Evolutionary conservation across 2,329 filamentous ascomycete genomes (phyloP).

Genomic region (Aspergillus aculeatus): DNA sequence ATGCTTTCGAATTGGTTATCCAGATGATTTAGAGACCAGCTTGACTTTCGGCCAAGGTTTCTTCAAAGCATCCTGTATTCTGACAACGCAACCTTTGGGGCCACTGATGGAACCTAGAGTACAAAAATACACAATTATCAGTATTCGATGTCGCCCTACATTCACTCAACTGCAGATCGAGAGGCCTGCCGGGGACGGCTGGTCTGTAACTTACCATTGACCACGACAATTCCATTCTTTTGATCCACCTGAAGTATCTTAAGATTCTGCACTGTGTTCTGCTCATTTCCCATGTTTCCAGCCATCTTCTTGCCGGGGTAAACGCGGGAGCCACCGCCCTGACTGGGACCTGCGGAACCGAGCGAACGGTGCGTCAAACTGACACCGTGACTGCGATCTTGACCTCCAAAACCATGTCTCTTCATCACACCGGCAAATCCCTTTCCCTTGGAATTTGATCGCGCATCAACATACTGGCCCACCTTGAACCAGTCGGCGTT

Average conservation of each 20-base stretch:
- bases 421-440: slow-evolving; percentile 99
- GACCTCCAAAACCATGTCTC: slow-evolving; percentile 82
- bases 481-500: slow-evolving; percentile 86
- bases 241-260: slow-evolving; percentile 84
- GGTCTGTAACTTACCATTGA: slow-evolving; percentile 62
- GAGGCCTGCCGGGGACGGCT: not conserved
- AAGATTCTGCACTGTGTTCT: slow-evolving; percentile 86
- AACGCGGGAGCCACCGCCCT: slow-evolving; percentile 89
- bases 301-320: slow-evolving; percentile 97
- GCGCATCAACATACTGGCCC: slow-evolving; percentile 87
- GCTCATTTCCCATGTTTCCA: slow-evolving; percentile 88
- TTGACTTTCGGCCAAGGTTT: slow-evolving; percentile 66
- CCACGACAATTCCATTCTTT: slow-evolving; percentile 80
- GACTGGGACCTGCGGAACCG: slow-evolving; percentile 83
- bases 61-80: slow-evolving; percentile 87
- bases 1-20: not conserved
- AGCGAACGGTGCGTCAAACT: slow-evolving; percentile 90
- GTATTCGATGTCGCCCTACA: not conserved
- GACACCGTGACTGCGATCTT: slow-evolving; percentile 91
- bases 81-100: slow-evolving; percentile 80
- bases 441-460: slow-evolving; percentile 76
- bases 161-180: not conserved
- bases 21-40: slow-evolving; percentile 18
- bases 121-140: not conserved
- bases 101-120: slow-evolving; percentile 69